Evolutionary conservation across 345 rosid species (phyloP).

Genomic region (Moricandia arvensis): DNA sequence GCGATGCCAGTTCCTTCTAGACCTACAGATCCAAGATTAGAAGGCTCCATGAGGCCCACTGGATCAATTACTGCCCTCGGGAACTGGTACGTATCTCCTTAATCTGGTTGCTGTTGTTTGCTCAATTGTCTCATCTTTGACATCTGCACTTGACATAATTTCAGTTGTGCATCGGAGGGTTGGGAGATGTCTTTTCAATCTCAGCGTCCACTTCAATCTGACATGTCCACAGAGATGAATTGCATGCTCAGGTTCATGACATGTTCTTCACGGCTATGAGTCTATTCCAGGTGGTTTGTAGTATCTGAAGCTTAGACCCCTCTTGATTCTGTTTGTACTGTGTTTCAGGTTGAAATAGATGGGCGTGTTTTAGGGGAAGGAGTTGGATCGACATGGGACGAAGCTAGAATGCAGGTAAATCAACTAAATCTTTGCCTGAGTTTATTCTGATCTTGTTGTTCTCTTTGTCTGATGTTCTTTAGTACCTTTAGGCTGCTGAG

Average conservation of each 20-base stretch:
- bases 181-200: constrained; percentile 59
- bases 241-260: constrained; percentile 73
- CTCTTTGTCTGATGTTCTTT: constrained; percentile 16
- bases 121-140: constrained; percentile 12
- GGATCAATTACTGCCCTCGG: constrained; percentile 74
- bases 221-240: constrained; percentile 70
- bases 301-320: not conserved
- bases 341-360: constrained; percentile 84
- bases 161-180: constrained; percentile 87
- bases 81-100: constrained; percentile 63
- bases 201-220: constrained; percentile 52
- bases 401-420: constrained; percentile 86
- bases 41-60: constrained; percentile 56
- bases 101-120: not conserved
- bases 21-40: constrained; percentile 66
- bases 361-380: constrained; percentile 92
- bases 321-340: constrained; percentile 12
- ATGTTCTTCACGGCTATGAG: not conserved
- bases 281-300: constrained; percentile 2
- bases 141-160: not conserved
- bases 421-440: not conserved
- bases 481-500: constrained; percentile 70
- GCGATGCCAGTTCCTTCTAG: constrained; percentile 58
- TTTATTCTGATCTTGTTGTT: constrained; percentile 1
- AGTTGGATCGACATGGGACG: constrained; percentile 89